Conservation (phyloP, 768 basidiomycete genomes). For the Galerina marginata region DNA sequence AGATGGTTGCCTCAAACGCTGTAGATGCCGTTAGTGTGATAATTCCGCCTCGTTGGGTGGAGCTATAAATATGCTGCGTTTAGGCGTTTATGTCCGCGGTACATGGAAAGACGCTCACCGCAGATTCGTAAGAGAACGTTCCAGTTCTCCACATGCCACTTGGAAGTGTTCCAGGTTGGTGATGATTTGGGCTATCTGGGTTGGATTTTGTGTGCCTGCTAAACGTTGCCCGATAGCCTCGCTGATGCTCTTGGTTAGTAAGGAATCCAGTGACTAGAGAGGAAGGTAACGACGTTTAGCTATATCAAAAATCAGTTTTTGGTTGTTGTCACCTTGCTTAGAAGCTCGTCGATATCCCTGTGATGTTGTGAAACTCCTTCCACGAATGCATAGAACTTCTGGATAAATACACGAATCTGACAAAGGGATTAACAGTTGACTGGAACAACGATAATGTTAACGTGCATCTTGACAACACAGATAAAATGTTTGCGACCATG, state of each 20-base stretch:
- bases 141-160: slow-evolving; percentile 82
- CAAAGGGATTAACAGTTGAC: not conserved
- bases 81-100: not conserved
- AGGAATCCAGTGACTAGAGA: slow-evolving; percentile 80
- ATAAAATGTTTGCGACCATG: slow-evolving; percentile 96
- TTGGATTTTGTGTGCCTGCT: slow-evolving; percentile 75
- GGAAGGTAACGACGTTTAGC: not conserved
- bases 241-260: slow-evolving; percentile 79
- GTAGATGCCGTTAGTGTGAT: slow-evolving; percentile 68
- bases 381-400: slow-evolving; percentile 95
- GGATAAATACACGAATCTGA: slow-evolving; percentile 87
- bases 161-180: slow-evolving; percentile 94
- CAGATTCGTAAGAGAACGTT: slow-evolving; percentile 80
- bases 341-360: slow-evolving; percentile 87
- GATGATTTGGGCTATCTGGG: slow-evolving; percentile 92
- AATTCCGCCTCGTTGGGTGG: slow-evolving; percentile 82
- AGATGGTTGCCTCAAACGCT: slow-evolving; percentile 74
- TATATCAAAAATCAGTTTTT: not conserved
- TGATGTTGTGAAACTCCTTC: slow-evolving; percentile 94
- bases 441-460: not conserved
- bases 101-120: slow-evolving; percentile 51
- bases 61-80: slow-evolving; percentile 46
- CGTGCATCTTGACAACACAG: slow-evolving; percentile 89
- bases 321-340: slow-evolving; percentile 70
- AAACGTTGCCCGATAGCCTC: slow-evolving; percentile 78